phyloP scores from a whole-genome alignment of 495 filamentous ascomycete genomes.

The Darksidea phi region DNA sequence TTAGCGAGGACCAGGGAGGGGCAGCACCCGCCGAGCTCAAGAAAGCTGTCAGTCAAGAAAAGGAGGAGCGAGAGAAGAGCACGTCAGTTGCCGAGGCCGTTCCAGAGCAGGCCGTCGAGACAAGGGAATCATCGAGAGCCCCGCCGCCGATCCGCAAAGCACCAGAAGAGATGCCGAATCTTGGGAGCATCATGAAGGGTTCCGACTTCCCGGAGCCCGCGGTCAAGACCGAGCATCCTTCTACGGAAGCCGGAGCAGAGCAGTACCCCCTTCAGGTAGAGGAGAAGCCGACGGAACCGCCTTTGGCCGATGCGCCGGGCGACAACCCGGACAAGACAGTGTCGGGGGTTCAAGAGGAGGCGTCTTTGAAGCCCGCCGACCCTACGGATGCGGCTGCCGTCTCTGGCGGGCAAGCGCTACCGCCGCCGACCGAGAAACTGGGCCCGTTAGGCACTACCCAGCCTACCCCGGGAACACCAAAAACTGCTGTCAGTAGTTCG shows the following conservation, averaged over 20 bases:
- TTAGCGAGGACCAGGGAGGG: slow-evolving; percentile 25
- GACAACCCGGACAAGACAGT: slow-evolving; percentile 44
- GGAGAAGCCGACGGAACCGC: background rate
- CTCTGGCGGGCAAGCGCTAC: slow-evolving; percentile 42
- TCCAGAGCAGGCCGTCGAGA: slow-evolving; percentile 38
- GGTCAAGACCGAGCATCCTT: background rate
- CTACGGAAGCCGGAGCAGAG: background rate
- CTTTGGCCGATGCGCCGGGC: slow-evolving; percentile 37
- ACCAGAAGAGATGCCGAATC: slow-evolving; percentile 28
- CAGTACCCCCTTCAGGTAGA: background rate
- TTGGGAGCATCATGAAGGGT: slow-evolving; percentile 38
- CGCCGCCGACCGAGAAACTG: slow-evolving; percentile 26
- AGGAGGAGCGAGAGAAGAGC: slow-evolving; percentile 36
- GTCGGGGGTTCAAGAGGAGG: slow-evolving; percentile 43
- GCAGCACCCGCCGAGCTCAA: slow-evolving; percentile 34
- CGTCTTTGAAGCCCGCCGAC: slow-evolving; percentile 41
- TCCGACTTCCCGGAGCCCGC: slow-evolving; percentile 34
- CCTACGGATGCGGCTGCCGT: slow-evolving; percentile 42
- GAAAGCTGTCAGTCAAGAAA: slow-evolving; percentile 39
- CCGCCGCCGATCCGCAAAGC: slow-evolving; percentile 21
- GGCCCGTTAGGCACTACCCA: background rate
- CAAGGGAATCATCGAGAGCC: slow-evolving; percentile 21
- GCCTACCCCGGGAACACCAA: background rate
- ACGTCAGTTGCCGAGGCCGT: slow-evolving; percentile 34
- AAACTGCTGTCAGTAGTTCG: background rate